These are phyloP conservation scores for Akanthomyces uredinophilus DNA, from an alignment of 2,329 filamentous ascomycete genomes.

Conservation along the genomic window DNA sequence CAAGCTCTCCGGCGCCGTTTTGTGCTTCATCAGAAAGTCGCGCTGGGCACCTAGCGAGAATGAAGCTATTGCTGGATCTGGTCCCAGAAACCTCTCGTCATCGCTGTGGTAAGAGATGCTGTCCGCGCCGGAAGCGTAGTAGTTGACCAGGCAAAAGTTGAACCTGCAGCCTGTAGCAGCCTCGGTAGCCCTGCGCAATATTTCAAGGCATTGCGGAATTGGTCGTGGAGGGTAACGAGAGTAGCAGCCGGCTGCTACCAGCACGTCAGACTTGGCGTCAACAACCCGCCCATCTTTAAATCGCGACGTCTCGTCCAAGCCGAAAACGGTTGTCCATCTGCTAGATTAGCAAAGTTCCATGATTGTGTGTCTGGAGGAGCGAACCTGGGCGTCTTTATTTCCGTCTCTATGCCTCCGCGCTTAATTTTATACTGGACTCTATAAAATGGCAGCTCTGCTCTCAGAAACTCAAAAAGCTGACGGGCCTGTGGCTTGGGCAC, in stretches of 20 bases:
- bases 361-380: not conserved
- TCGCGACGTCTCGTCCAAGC: slow-evolving; percentile 55
- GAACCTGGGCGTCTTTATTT: slow-evolving; percentile 51
- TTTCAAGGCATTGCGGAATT: slow-evolving; percentile 64
- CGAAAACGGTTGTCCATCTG: slow-evolving; percentile 52
- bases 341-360: not conserved
- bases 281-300: slow-evolving; percentile 47
- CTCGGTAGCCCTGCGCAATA: slow-evolving; percentile 59
- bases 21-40: slow-evolving; percentile 78
- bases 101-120: slow-evolving; percentile 78
- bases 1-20: slow-evolving; percentile 44
- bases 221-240: slow-evolving; percentile 57
- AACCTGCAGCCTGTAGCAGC: slow-evolving; percentile 60
- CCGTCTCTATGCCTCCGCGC: slow-evolving; percentile 56
- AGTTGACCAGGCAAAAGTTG: slow-evolving; percentile 79
- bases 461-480: slow-evolving; percentile 64
- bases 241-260: slow-evolving; percentile 49
- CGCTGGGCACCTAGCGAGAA: slow-evolving; percentile 66
- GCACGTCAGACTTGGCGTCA: slow-evolving; percentile 37
- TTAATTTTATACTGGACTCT: slow-evolving; percentile 69
- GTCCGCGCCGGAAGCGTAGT: slow-evolving; percentile 72
- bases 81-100: slow-evolving; percentile 71
- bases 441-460: slow-evolving; percentile 69
- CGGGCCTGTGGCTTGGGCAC: slow-evolving; percentile 52
- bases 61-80: slow-evolving; percentile 66